A percentile compares a stretch with the other conserved stretches of the same genome.
Conservation (phyloP, 257 asterid genomes). For the Cynanchum wilfordii region DNA sequence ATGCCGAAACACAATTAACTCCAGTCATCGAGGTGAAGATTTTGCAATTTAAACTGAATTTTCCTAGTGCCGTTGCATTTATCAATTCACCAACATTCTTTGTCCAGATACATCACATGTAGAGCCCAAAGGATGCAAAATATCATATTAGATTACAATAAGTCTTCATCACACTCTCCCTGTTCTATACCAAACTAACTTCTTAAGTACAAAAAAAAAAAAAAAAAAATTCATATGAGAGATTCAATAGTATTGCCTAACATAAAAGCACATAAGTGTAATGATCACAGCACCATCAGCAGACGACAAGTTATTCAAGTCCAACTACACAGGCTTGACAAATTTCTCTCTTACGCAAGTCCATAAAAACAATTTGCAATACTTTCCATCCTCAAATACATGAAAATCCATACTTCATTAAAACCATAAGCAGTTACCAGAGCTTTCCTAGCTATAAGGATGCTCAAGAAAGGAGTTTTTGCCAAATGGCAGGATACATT, state of each 20-base stretch:
- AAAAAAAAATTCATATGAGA: too few relatives aligned
- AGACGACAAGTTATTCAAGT: background rate
- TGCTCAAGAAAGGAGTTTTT: too few relatives aligned
- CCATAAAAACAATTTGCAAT: too few relatives aligned
- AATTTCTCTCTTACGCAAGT: background rate
- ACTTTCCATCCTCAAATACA: too few relatives aligned
- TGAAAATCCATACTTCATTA: too few relatives aligned
- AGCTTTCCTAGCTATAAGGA: too few relatives aligned
- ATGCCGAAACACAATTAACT: background rate
- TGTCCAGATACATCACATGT: background rate
- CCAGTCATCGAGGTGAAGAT: background rate
- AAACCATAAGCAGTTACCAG: too few relatives aligned
- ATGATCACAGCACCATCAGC: background rate
- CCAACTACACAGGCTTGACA: background rate
- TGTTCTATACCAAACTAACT: background rate
- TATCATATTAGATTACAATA: background rate
- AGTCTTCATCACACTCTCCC: background rate
- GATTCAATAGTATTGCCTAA: background rate
- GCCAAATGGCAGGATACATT: too few relatives aligned
- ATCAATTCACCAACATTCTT: background rate
- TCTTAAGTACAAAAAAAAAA: background rate
- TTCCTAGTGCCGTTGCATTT: background rate
- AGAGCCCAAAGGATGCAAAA: background rate
- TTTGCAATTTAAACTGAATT: background rate
- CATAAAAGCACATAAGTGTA: background rate